Percentiles rank a stretch among this genome's conserved stretches.
Evolutionary conservation across 179 eudicot genomes (phyloP).

Genomic region (Amaranthus tricolor): DNA sequence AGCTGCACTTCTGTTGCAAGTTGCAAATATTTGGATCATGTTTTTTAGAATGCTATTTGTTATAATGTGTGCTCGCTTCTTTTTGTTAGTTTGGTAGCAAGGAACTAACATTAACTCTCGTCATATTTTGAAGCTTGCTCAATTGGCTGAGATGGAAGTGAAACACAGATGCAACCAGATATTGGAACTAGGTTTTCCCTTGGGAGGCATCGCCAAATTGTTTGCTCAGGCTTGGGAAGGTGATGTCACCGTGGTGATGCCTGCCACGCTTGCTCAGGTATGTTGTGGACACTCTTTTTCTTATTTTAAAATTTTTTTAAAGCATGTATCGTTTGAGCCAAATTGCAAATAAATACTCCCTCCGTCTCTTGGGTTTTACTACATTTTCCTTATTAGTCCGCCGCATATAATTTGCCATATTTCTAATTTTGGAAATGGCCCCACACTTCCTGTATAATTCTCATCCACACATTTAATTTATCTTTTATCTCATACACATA

Average conservation of each 20-base stretch:
- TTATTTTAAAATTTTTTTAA: too few relatives aligned
- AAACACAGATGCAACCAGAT: constrained; percentile 92
- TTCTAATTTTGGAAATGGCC: too few relatives aligned
- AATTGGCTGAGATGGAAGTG: constrained; percentile 93
- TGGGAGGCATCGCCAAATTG: constrained; percentile 79
- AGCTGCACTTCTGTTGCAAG: background rate
- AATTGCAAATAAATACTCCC: too few relatives aligned
- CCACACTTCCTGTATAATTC: too few relatives aligned
- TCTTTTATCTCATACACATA: too few relatives aligned
- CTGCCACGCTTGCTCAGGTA: constrained; percentile 97
- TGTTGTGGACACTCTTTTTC: background rate
- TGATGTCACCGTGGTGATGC: constrained; percentile 97
- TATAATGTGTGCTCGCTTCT: background rate
- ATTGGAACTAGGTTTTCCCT: constrained; percentile 89
- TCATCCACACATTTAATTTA: too few relatives aligned
- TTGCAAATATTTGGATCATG: background rate
- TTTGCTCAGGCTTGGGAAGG: constrained; percentile 99
- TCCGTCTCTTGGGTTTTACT: too few relatives aligned
- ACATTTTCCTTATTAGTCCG: too few relatives aligned
- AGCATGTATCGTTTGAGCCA: too few relatives aligned
- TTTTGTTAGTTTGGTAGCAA: background rate
- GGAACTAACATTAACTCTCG: constrained; percentile 9
- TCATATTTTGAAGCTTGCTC: constrained; percentile 70
- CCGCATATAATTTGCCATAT: too few relatives aligned
- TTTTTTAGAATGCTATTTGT: background rate